phyloP scores from a whole-genome alignment of 164 flowering plant genomes.

The Santalum album region DNA sequence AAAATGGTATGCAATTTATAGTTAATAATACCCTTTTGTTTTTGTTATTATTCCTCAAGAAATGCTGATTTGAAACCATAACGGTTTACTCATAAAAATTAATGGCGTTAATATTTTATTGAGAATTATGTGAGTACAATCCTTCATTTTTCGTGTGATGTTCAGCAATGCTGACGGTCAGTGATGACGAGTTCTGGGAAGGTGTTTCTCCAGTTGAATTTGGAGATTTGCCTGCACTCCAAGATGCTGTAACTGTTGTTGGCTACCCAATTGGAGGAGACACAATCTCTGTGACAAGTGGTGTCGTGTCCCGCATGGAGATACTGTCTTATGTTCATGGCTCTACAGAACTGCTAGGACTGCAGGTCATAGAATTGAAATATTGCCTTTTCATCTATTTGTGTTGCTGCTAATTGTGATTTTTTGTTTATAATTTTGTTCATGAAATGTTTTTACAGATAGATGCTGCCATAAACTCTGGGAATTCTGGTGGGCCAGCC shows the following conservation, averaged over 20 bases:
- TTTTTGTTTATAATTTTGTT: slow-evolving; percentile 8
- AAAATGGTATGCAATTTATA: too few relatives aligned
- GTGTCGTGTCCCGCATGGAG: slow-evolving; percentile 97
- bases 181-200: slow-evolving; percentile 92
- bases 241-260: slow-evolving; percentile 97
- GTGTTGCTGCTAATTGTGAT: neutral
- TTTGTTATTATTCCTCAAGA: too few relatives aligned
- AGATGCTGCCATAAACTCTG: slow-evolving; percentile 98
- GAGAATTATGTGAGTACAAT: too few relatives aligned
- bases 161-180: slow-evolving; percentile 87
- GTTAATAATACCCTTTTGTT: too few relatives aligned
- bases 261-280: slow-evolving; percentile 99
- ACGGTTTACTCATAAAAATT: too few relatives aligned
- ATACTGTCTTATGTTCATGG: slow-evolving; percentile 94
- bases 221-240: slow-evolving; percentile 84
- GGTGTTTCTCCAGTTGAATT: slow-evolving; percentile 86
- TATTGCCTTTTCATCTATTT: neutral
- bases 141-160: too few relatives aligned
- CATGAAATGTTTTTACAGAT: slow-evolving; percentile 45
- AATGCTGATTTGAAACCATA: too few relatives aligned
- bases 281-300: slow-evolving; percentile 97
- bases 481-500: slow-evolving; percentile 99
- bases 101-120: too few relatives aligned
- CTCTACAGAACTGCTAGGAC: slow-evolving; percentile 87
- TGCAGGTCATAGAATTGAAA: slow-evolving; percentile 53